phyloP scores from a whole-genome alignment of 495 filamentous ascomycete genomes.

The Penicillium coprophilum region DNA sequence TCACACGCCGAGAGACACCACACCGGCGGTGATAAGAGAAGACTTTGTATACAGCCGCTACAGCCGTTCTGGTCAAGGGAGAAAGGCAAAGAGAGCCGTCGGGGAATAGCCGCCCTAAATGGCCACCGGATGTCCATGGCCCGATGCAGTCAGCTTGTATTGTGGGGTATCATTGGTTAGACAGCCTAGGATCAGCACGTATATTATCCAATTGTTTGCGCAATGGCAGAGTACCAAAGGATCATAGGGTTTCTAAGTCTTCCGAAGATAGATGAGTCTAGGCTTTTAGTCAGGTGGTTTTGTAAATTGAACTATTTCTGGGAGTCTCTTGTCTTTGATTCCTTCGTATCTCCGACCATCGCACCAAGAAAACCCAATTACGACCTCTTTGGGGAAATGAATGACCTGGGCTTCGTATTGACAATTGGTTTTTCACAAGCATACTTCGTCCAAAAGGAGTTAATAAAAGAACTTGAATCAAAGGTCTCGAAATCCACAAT shows the following conservation, averaged over 20 bases:
- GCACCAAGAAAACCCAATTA: neutral
- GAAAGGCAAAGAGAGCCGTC: conserved; percentile 27
- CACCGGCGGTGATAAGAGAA: conserved; percentile 15
- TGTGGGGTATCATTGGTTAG: conserved; percentile 4
- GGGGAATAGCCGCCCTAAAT: conserved; percentile 23
- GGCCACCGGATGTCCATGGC: conserved; percentile 14
- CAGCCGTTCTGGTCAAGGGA: conserved; percentile 17
- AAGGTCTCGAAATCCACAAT: neutral
- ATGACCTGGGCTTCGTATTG: neutral
- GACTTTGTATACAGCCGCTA: conserved; percentile 25
- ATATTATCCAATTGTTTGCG: neutral
- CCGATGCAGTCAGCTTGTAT: conserved; percentile 3
- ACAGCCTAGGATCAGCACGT: conserved; percentile 1
- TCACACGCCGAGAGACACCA: conserved; percentile 24
- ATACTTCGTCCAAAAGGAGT: neutral
- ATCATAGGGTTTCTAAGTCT: neutral
- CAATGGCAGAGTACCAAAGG: neutral
- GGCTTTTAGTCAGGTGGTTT: conserved; percentile 1
- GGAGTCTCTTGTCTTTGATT: conserved; percentile 1
- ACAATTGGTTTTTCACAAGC: neutral
- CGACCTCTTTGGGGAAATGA: neutral
- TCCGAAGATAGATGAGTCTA: neutral
- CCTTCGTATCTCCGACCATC: neutral
- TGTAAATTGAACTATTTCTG: neutral
- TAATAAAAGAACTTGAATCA: neutral